These are phyloP conservation scores for Bacterosira constricta DNA, from an alignment of 108 stramenopile species.

Conservation along the genomic window DNA sequence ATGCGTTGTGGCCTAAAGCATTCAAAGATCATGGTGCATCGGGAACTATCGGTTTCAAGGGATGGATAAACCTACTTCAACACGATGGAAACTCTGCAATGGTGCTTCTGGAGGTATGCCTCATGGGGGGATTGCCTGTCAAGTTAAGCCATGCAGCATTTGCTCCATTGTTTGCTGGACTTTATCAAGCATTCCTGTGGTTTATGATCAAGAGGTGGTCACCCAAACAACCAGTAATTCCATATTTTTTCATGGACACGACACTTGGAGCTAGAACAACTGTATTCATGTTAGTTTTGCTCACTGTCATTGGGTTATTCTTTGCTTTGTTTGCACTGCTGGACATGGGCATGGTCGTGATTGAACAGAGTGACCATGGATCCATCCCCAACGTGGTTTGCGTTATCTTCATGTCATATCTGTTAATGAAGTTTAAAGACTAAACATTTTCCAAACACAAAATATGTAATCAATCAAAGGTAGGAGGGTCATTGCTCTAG, in stretches of 20 bases:
- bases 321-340: slow-evolving; percentile 52
- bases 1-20: slow-evolving; percentile 70
- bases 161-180: slow-evolving; percentile 46
- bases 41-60: slow-evolving; percentile 46
- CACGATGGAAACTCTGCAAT: slow-evolving; percentile 65
- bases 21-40: slow-evolving; percentile 28
- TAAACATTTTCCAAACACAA: background rate
- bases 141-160: slow-evolving; percentile 51
- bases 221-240: slow-evolving; percentile 49
- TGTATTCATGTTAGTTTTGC: slow-evolving; percentile 45
- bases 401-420: slow-evolving; percentile 11
- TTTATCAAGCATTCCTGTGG: slow-evolving; percentile 68
- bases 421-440: slow-evolving; percentile 41
- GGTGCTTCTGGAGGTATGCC: slow-evolving; percentile 52
- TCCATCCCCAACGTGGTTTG: slow-evolving; percentile 22
- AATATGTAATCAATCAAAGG: background rate
- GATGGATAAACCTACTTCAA: slow-evolving; percentile 52
- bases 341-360: slow-evolving; percentile 8
- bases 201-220: slow-evolving; percentile 39
- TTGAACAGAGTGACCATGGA: slow-evolving; percentile 29
- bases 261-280: slow-evolving; percentile 60
- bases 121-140: slow-evolving; percentile 61
- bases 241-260: slow-evolving; percentile 74
- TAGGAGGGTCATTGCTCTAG: background rate
- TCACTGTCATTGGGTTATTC: slow-evolving; percentile 40